Evolutionary conservation across 805 yeast species (phyloP), one percentile per base, ranked within the genome.

Genomic region (Komagataella kurtzmanii): DNA sequence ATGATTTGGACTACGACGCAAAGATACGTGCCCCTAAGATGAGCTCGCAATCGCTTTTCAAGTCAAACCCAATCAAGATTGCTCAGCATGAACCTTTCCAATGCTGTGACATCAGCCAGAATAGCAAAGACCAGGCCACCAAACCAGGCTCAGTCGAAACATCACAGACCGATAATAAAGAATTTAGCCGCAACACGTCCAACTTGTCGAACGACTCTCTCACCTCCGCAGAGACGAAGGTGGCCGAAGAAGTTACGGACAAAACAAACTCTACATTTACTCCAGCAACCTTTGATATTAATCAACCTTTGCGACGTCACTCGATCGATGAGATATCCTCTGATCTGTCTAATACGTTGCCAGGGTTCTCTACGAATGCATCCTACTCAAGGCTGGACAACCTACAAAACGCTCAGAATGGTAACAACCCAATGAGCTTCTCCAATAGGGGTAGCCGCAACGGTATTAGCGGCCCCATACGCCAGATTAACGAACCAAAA

Each of bases 21-120:
- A 76, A 75, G 57, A 77, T 77, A 49, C 61, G 81, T 53, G 79
- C 80, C 43, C 81, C 81, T 8, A 60, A 80, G 49, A 73, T 76
- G 77, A 67, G 72, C n/a, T 51, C 61, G 3, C 62, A 57, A 10
- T 59, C 68, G 46, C 52, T 63, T 2, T 49, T 59, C 24, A 57
- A 56, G 47, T 56, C 47, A 17, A 53, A 53, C 43, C 7, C 40
- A 17, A 19, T 56, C 24, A 43, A 49, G n/a, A 51, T 53, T 7
- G 54, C 52, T 47, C 51, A 54, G 47, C 56, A 54, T 47, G 55
- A 50, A 40, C 54, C 54, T 7, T 51, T 52, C 24, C 44, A 50
- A 44, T 46, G 52, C 47, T 44, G 51, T 44, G 19, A 43, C 50
- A 36, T 17, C n/a, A 17, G 24, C 46, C 36, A 21, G 17, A 30